phyloP scores from a whole-genome alignment of 768 basidiomycete species.

The Coprinopsis strossmayeri region DNA sequence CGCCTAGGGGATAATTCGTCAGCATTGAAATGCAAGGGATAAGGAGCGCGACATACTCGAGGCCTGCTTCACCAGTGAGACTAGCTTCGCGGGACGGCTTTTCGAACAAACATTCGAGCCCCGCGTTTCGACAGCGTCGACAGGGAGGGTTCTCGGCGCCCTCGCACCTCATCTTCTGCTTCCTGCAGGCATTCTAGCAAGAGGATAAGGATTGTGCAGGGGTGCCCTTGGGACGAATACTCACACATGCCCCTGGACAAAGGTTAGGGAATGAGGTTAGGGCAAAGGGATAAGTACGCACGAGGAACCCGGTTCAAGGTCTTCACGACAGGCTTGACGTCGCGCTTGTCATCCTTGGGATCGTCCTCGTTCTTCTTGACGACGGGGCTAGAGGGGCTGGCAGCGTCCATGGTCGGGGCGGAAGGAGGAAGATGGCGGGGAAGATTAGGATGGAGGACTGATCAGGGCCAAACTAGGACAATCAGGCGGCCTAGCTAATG shows the following conservation, averaged over 20 bases:
- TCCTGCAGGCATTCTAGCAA: conserved; percentile 91
- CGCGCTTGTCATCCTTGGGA: conserved; percentile 51
- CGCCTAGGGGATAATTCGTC: conserved; percentile 48
- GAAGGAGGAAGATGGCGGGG: conserved; percentile 12
- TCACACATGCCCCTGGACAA: conserved; percentile 70
- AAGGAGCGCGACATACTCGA: conserved; percentile 55
- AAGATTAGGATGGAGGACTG: conserved; percentile 8
- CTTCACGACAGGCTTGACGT: conserved; percentile 66
- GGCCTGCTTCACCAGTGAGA: conserved; percentile 80
- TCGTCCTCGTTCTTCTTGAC: conserved; percentile 65
- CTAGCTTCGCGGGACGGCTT: conserved; percentile 86
- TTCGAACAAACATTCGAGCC: conserved; percentile 91
- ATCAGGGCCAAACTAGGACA: conserved; percentile 14
- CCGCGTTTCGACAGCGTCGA: conserved; percentile 83
- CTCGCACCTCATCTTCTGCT: conserved; percentile 97
- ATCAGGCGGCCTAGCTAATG: conserved; percentile 9
- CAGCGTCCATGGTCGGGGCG: conserved; percentile 18
- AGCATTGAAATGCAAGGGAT: conserved; percentile 9
- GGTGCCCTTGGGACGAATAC: no score
- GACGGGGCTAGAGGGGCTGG: conserved; percentile 19
- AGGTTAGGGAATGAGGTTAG: conserved; percentile 13
- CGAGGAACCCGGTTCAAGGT: conserved; percentile 84
- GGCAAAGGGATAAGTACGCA: conserved; percentile 32
- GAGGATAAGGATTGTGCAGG: no score
- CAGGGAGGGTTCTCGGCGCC: conserved; percentile 97